Evolutionary conservation across 2,329 filamentous ascomycete genomes (phyloP), one percentile per base, ranked within the genome.

Genomic region (Colletotrichum musae): DNA sequence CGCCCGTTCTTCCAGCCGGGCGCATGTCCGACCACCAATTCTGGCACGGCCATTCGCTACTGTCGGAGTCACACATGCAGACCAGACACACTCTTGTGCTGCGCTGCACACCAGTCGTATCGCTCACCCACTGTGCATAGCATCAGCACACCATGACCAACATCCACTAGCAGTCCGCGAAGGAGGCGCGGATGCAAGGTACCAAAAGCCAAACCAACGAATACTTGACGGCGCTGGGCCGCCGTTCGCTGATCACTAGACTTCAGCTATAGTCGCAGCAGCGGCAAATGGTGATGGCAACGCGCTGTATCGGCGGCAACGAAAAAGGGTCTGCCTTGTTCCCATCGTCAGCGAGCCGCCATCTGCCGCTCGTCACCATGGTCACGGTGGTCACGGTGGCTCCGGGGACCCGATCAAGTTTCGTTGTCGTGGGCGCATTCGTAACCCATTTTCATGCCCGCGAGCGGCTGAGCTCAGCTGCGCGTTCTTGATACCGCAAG

Each of bases 61-160:
- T 60, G 61, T 64, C 64, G 18, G 62, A 62, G 71, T 70, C 69
- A 64, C 70, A 68, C 60, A 64, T 69, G 64, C 60, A 61, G 57
- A 59, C 58, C 32, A 36, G 32, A 63, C 58, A 57, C 63, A 48
- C 67, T 58, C 48, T 39, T 67, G 32, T 36, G 32, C 32, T 36
- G 32, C 32, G 68, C 63, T 53, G 56, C 64, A 50, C 68, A 52
- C 63, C 70, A 68, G 70, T 72, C 68, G 64, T 59, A 64, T 72
- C 70, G 70, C 64, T 65, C 39, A 36, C 32, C 32, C 32, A n/a
- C 36, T 58, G 54, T 51, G 32, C 51, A 36, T 36, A 36, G 10
- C 3, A 36, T 36, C 51, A 51, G 53, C 62, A 57, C 62, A 60
- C 68, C 21, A 24, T 24, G 21, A 24, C 21, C 36, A 48, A 59